Percentiles rank a stretch among this genome's conserved stretches.
phyloP scores from a whole-genome alignment of 1,284 basidiomycete species.

The Puccinia horiana region DNA sequence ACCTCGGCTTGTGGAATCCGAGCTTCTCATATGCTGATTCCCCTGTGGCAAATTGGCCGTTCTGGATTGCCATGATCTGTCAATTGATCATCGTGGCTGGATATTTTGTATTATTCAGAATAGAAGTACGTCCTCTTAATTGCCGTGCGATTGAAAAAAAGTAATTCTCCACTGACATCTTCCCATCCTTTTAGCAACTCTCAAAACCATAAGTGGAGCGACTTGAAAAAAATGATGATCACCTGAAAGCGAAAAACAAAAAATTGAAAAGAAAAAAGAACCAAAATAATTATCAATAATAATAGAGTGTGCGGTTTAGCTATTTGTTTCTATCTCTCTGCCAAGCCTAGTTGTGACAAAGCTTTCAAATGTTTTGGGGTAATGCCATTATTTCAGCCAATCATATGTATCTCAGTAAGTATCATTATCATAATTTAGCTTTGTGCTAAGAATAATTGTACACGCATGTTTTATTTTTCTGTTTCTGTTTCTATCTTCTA shows the following conservation, averaged over 20 bases:
- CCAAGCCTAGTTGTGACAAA: neutral
- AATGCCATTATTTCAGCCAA: neutral
- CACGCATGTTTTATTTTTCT: neutral
- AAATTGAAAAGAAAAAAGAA: neutral
- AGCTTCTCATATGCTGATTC: constrained; percentile 50
- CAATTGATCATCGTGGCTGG: constrained; percentile 81
- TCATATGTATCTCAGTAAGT: neutral
- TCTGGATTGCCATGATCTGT: constrained; percentile 81
- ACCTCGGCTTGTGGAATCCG: constrained; percentile 77
- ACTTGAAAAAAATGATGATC: neutral
- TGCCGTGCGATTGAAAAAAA: neutral
- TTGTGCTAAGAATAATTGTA: neutral
- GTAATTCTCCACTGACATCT: neutral
- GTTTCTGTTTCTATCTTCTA: neutral
- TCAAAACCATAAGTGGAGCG: constrained; percentile 33
- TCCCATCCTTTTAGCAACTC: constrained; percentile 29
- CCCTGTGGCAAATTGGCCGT: constrained; percentile 63
- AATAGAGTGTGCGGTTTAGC: neutral
- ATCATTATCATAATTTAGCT: neutral
- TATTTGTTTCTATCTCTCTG: neutral
- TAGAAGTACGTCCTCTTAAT: constrained; percentile 62
- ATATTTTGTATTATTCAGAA: constrained; percentile 92
- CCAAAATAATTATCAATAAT: neutral
- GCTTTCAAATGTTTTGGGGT: neutral
- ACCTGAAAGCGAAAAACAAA: no score